These are phyloP conservation scores for Suhomyces emberorum DNA, from an alignment of 805 yeast species.

Conservation along the genomic window DNA sequence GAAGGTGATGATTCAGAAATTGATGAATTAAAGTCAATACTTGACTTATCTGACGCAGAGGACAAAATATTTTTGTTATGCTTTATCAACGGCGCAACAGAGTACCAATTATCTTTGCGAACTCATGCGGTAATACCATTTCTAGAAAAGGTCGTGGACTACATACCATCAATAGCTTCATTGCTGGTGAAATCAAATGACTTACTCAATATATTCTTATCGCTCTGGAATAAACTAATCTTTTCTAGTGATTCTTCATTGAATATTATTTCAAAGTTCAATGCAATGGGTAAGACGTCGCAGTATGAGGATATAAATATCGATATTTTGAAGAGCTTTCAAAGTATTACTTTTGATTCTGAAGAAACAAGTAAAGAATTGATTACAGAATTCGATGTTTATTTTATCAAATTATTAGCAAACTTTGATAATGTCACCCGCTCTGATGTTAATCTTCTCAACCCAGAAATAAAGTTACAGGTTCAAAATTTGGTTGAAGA, in stretches of 20 bases:
- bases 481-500: conserved; percentile 25
- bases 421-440: conserved; percentile 7
- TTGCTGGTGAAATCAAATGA: conserved; percentile 18
- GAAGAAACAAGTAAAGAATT: conserved; percentile 6
- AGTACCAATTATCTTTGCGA: conserved; percentile 20
- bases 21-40: conserved; percentile 25
- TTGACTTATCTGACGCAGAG: conserved; percentile 23
- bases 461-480: conserved; percentile 19
- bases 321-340: conserved; percentile 22
- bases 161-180: conserved; percentile 20
- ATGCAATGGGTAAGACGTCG: conserved; percentile 19
- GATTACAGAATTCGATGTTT: conserved; percentile 8
- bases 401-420: conserved; percentile 12
- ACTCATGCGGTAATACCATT: conserved; percentile 14
- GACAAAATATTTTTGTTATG: conserved; percentile 28
- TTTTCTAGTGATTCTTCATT: conserved; percentile 10
- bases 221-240: conserved; percentile 25
- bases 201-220: conserved; percentile 20
- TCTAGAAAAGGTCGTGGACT: conserved; percentile 21
- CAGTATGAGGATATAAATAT: conserved; percentile 26
- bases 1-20: conserved; percentile 19
- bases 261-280: conserved; percentile 22
- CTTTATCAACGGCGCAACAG: conserved; percentile 40
- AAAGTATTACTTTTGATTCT: conserved; percentile 1
- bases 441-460: conserved; percentile 12